Evolutionary conservation across 768 basidiomycete genomes (phyloP).

Genomic region (Butyriboletus loyo): DNA sequence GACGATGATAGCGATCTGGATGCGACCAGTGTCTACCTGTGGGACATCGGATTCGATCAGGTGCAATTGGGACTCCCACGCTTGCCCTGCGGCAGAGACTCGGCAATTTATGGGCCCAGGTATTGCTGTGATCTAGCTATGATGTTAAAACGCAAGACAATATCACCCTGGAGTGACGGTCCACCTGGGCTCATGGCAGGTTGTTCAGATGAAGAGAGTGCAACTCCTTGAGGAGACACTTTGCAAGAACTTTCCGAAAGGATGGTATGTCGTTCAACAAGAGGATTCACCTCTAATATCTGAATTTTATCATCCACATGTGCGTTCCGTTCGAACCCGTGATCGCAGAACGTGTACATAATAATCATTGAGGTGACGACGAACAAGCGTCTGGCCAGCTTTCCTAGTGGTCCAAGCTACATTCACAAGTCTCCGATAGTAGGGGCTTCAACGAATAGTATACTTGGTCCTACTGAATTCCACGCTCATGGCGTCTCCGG

Average conservation of each 20-base stretch:
- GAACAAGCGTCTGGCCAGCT: not conserved
- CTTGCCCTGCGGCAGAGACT: not conserved
- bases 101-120: not conserved
- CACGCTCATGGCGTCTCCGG: not conserved
- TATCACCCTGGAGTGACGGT: not conserved
- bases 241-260: no score
- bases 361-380: not conserved
- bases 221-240: no score
- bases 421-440: not conserved
- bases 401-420: not conserved
- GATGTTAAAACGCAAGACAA: no score
- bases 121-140: not conserved
- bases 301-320: not conserved
- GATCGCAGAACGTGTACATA: not conserved
- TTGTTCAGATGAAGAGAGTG: not conserved
- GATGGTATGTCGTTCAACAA: no score
- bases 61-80: not conserved
- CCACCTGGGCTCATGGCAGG: no score
- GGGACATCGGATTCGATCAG: no score
- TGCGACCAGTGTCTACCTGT: no score
- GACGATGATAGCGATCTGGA: not conserved
- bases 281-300: no score
- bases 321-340: no score
- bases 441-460: not conserved
- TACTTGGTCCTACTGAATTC: accelerated